phyloP scores from a whole-genome alignment of 768 basidiomycete species.

The Tulasnella sp. region DNA sequence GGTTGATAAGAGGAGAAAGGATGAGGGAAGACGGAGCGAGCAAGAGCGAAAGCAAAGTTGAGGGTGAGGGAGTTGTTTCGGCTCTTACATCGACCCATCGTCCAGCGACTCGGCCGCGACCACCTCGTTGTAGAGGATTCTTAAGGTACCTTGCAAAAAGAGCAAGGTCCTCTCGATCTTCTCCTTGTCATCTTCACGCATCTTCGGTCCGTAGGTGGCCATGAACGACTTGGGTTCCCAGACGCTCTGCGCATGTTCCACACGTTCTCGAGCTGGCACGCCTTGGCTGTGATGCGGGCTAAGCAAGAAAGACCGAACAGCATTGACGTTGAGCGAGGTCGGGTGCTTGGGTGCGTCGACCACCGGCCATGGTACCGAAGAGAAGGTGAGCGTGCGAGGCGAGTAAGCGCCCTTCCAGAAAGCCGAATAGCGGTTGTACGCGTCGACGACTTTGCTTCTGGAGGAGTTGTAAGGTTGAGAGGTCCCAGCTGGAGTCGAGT shows the following conservation, averaged over 20 bases:
- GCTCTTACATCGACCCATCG: constrained; percentile 16
- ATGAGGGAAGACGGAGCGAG: not conserved
- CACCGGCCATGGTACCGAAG: constrained; percentile 10
- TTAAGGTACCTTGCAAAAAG: constrained; percentile 26
- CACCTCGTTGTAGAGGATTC: constrained; percentile 20
- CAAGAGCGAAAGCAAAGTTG: not conserved
- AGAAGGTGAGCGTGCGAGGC: constrained; percentile 22
- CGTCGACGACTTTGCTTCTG: constrained; percentile 8
- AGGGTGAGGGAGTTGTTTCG: not conserved
- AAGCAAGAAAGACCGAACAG: constrained; percentile 24
- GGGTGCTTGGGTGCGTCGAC: constrained; percentile 24
- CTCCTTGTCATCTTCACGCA: constrained; percentile 17
- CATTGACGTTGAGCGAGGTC: constrained; percentile 16
- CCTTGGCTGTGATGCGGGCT: constrained; percentile 19
- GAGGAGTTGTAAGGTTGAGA: constrained; percentile 16
- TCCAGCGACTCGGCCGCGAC: constrained; percentile 15
- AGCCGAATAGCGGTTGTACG: constrained; percentile 7
- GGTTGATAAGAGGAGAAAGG: not conserved
- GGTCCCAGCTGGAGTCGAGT: not conserved
- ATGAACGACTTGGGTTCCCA: constrained; percentile 22
- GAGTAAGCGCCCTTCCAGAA: constrained; percentile 13
- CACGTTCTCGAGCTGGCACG: constrained; percentile 7
- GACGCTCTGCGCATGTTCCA: constrained; percentile 17
- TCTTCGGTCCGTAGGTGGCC: constrained; percentile 1
- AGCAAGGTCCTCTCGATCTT: constrained; percentile 22